phyloP scores from a whole-genome alignment of 2,329 filamentous ascomycete genomes.

The Ophiognomonia clavigignenti-juglandacearum region DNA sequence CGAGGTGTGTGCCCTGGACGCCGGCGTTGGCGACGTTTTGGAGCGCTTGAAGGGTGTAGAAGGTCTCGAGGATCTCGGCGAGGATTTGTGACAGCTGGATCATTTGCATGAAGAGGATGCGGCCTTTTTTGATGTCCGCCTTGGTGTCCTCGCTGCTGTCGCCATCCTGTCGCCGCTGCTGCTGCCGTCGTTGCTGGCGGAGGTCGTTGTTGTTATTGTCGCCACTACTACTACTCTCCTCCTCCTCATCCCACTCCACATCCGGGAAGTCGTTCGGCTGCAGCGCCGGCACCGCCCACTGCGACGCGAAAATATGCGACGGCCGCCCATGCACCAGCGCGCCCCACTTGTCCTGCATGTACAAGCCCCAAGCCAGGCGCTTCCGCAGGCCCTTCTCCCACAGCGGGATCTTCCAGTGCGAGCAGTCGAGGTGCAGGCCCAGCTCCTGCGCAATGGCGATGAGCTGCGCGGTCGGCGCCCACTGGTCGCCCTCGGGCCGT shows the following conservation, averaged over 20 bases:
- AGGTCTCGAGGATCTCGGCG: constrained; percentile 75
- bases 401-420: constrained; percentile 54
- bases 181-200: too few relatives aligned
- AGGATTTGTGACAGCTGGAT: constrained; percentile 71
- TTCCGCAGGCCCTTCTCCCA: constrained; percentile 61
- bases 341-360: constrained; percentile 71
- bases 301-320: constrained; percentile 62
- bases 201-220: too few relatives aligned
- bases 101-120: constrained; percentile 70
- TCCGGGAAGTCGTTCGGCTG: constrained; percentile 67
- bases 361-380: constrained; percentile 59
- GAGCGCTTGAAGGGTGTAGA: constrained; percentile 76
- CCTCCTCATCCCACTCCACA: constrained; percentile 59
- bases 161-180: too few relatives aligned
- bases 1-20: constrained; percentile 64
- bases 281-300: constrained; percentile 75
- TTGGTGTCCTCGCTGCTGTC: constrained; percentile 48
- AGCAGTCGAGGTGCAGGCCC: constrained; percentile 57
- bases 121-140: constrained; percentile 61
- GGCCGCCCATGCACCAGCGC: constrained; percentile 80
- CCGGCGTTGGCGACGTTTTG: constrained; percentile 63
- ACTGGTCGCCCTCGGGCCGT: constrained; percentile 39
- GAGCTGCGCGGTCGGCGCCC: constrained; percentile 46
- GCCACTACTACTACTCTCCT: too few relatives aligned
- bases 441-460: constrained; percentile 55